Evolutionary conservation across 2,329 filamentous ascomycete species (phyloP).

Genomic region (Fonsecaea nubica): DNA sequence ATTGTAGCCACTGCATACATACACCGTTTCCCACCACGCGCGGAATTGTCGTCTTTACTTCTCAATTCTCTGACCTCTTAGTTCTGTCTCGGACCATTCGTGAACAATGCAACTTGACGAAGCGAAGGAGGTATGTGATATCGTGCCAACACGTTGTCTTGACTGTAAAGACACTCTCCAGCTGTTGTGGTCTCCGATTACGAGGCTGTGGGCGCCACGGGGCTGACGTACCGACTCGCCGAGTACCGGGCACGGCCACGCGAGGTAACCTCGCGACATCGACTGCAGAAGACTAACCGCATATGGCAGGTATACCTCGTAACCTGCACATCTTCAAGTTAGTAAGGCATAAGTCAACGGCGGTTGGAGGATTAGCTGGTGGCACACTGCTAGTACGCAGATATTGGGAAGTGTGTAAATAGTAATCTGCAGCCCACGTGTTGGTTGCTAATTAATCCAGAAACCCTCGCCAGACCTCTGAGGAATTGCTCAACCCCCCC

Average conservation of each 20-base stretch:
- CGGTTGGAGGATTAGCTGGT: no score
- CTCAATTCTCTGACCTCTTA: not conserved
- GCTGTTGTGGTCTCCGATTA: not conserved
- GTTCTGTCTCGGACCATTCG: not conserved
- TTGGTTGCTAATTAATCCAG: no score
- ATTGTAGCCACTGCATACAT: slow-evolving; percentile 38
- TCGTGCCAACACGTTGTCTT: not conserved
- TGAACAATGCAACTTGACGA: not conserved
- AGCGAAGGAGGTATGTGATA: not conserved
- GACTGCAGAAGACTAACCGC: not conserved
- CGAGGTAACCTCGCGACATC: no score
- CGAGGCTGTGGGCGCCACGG: not conserved
- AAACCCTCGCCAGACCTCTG: no score
- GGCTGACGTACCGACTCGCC: no score
- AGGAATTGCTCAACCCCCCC: no score
- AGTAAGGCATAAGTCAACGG: no score
- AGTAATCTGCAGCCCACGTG: no score
- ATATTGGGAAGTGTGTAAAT: no score
- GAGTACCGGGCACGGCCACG: no score
- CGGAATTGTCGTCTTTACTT: not conserved
- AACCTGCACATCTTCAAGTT: no score
- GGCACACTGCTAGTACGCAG: no score
- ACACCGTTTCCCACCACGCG: not conserved
- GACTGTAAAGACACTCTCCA: not conserved
- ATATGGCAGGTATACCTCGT: not conserved